phyloP scores from a whole-genome alignment of 805 yeast species.

The Suhomyces pyralidae region DNA sequence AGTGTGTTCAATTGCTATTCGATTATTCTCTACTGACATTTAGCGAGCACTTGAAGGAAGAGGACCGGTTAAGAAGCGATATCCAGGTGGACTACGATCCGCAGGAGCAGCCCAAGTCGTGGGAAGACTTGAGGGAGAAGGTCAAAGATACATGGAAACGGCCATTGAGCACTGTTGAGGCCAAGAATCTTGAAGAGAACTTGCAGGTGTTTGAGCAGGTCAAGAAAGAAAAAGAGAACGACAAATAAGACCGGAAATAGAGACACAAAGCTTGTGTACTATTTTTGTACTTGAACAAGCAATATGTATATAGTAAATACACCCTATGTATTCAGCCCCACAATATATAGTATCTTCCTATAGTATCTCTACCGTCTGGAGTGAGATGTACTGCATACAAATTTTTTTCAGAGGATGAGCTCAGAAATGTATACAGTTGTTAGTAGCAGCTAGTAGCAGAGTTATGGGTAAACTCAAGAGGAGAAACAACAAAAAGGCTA shows the following conservation, averaged over 20 bases:
- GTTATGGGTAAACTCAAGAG: slow-evolving; percentile 82
- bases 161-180: slow-evolving; percentile 4
- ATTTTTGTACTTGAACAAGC: too few species aligned
- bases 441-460: too few species aligned
- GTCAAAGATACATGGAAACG: slow-evolving; percentile 34
- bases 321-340: too few species aligned
- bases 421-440: too few species aligned
- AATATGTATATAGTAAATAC: not conserved
- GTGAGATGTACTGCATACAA: not conserved
- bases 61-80: slow-evolving; percentile 62
- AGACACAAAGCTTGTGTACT: too few species aligned
- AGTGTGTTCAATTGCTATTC: slow-evolving; percentile 21
- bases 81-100: slow-evolving; percentile 48
- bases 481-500: slow-evolving; percentile 34
- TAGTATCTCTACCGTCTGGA: too few species aligned
- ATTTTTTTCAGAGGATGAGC: not conserved
- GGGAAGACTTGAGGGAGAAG: slow-evolving; percentile 35
- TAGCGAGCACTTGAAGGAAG: slow-evolving; percentile 62
- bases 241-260: too few species aligned
- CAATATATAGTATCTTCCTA: too few species aligned
- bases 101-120: slow-evolving; percentile 33
- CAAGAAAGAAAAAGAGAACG: slow-evolving; percentile 5
- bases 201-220: slow-evolving; percentile 7
- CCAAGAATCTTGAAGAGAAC: slow-evolving; percentile 7
- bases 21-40: not conserved